A percentile compares a stretch with the other conserved stretches of the same genome.
phyloP scores from a whole-genome alignment of 1,284 basidiomycete species.

The Anthracocystis walkeri region DNA sequence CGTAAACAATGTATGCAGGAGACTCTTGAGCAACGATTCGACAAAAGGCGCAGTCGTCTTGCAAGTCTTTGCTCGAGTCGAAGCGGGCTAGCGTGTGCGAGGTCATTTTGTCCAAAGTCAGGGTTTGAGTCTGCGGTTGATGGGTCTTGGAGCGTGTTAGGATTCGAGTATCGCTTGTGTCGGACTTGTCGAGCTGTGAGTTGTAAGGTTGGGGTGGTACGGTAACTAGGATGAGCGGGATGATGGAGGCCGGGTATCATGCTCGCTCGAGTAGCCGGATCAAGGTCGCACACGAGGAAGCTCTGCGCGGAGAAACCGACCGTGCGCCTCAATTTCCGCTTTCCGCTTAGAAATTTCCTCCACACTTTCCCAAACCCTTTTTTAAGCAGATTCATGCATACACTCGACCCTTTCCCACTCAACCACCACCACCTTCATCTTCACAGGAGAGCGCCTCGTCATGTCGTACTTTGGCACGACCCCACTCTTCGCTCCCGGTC shows the following conservation, averaged over 20 bases:
- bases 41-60: conserved; percentile 51
- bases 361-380: not conserved
- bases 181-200: no score
- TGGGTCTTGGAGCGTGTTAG: no score
- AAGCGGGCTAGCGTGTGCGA: conserved; percentile 47
- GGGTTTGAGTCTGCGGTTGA: not conserved
- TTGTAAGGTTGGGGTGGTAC: not conserved
- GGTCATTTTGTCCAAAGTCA: conserved; percentile 18
- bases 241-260: not conserved
- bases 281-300: not conserved
- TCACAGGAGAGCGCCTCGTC: not conserved
- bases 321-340: not conserved
- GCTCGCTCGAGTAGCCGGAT: conserved; percentile 7
- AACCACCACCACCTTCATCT: not conserved
- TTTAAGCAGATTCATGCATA: not conserved
- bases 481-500: conserved; percentile 40
- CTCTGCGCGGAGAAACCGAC: conserved; percentile 5
- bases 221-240: not conserved
- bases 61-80: conserved; percentile 28
- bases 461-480: conserved; percentile 45
- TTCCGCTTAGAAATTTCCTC: not conserved
- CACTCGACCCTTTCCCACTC: not conserved
- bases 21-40: conserved; percentile 27
- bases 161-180: no score
- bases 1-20: conserved; percentile 45